phyloP scores from a whole-genome alignment of 2,329 filamentous ascomycete species.

The Pseudopithomyces chartarum region DNA sequence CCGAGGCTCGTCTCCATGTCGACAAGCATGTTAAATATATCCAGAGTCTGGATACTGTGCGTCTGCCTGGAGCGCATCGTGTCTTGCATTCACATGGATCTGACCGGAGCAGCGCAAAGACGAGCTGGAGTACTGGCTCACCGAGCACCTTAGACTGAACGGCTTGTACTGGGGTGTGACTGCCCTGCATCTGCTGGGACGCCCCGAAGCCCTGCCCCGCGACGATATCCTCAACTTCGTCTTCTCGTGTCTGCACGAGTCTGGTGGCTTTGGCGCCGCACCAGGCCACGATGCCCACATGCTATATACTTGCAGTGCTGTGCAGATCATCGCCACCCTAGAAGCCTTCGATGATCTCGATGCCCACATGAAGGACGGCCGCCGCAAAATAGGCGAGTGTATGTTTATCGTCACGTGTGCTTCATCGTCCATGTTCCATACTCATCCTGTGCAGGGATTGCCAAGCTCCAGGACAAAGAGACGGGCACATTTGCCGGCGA shows the following conservation, averaged over 20 bases:
- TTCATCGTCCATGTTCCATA: constrained; percentile 4
- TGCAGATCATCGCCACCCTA: constrained; percentile 88
- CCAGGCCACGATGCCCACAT: constrained; percentile 95
- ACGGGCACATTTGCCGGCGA: constrained; percentile 92
- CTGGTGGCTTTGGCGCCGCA: constrained; percentile 90
- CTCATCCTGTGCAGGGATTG: constrained; percentile 66
- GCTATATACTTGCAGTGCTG: constrained; percentile 91
- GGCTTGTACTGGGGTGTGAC: constrained; percentile 97
- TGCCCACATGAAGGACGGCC: constrained; percentile 66
- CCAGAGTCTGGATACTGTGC: constrained; percentile 83
- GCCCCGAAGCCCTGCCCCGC: constrained; percentile 79
- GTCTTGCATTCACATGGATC: constrained; percentile 26
- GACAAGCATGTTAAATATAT: constrained; percentile 88
- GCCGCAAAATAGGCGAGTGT: constrained; percentile 79
- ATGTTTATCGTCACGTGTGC: constrained; percentile 48
- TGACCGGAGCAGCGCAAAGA: constrained; percentile 72
- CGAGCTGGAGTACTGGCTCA: constrained; percentile 97
- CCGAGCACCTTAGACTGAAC: constrained; percentile 92
- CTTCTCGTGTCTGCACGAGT: constrained; percentile 88
- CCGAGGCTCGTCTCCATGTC: constrained; percentile 58
- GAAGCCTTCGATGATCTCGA: constrained; percentile 87
- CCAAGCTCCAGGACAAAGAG: constrained; percentile 76
- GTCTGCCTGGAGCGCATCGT: constrained; percentile 37
- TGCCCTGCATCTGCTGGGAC: constrained; percentile 81
- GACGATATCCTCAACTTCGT: constrained; percentile 87